Conservation (phyloP, 2,329 filamentous ascomycete species). For the Fusarium pseudonygamai region DNA sequence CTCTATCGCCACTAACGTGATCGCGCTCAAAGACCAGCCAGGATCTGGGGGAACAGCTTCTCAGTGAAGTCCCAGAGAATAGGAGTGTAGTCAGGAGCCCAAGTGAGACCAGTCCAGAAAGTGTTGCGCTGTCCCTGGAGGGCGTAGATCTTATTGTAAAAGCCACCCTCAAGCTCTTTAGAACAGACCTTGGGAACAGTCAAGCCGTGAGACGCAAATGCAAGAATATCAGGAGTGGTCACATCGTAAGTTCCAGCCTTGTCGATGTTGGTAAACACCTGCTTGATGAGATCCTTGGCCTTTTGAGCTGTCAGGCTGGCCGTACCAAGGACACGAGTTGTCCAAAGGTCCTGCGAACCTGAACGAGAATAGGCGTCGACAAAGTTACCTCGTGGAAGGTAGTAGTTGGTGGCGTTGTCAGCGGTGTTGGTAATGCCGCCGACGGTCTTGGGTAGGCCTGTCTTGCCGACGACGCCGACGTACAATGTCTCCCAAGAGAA, state of each 20-base stretch:
- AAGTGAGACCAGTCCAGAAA: constrained; percentile 47
- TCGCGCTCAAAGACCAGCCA: not conserved
- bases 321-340: constrained; percentile 14
- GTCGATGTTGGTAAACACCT: not conserved
- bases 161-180: constrained; percentile 44
- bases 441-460: constrained; percentile 2
- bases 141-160: constrained; percentile 46
- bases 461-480: constrained; percentile 38
- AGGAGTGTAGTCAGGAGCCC: constrained; percentile 39
- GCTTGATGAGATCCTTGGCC: constrained; percentile 3
- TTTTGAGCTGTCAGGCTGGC: not conserved
- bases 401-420: constrained; percentile 5
- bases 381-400: constrained; percentile 16
- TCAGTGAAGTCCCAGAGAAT: constrained; percentile 41
- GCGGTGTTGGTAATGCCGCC: constrained; percentile 17
- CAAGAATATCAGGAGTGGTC: constrained; percentile 16
- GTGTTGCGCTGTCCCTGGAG: constrained; percentile 50
- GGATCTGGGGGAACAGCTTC: constrained; percentile 18
- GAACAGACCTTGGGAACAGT: constrained; percentile 39
- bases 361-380: constrained; percentile 11
- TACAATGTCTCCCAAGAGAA: constrained; percentile 36
- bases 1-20: accelerated
- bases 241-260: constrained; percentile 10
- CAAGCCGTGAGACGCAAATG: constrained; percentile 29
- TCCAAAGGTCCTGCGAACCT: not conserved